Evolutionary conservation across 495 filamentous ascomycete species (phyloP), one percentile per base, ranked within the genome.

Genomic region (Trichoderma orchidacearum): DNA sequence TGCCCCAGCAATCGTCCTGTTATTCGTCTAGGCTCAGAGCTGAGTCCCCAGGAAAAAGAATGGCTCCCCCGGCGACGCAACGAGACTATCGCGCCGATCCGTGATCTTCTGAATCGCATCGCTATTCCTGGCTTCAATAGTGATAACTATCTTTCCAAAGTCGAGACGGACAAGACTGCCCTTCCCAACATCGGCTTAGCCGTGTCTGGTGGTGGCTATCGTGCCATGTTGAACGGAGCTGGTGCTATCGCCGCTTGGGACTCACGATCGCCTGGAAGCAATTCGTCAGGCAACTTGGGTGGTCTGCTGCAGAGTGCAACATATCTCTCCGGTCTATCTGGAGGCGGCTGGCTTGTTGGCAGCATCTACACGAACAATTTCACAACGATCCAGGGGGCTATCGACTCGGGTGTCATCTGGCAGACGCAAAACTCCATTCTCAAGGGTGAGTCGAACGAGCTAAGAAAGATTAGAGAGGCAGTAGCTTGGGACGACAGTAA

Each of bases 301-400:
- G 91, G 91, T 15, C 68, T 96, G 55, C 72, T 96, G 32, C 92
- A 97, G 73, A 76, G 85, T 1, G 70, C 85, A 3, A 96, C 90
- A 0, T 97, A 97, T 66, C 59, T 96, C 15, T 75, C 89, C 17
- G 92, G 89, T 31, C 75, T 96, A 18, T 91, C 86, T 15, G 92
- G 92, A 30, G 93, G 92, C 54, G 80, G 83, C 12, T 97, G 92
- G 92, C 70, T 96, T 11, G 80, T 96, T 11, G 87, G 87, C 6
- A 90, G 85, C 29, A 78, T 97, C 17, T 93, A 82, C 63, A 74
- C 85, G 58, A 97, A 96, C 72, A 97, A 96, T 70, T 97, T 91
- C 72, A 86, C 85, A 30, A 84, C 81, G 15, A 77, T 96, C 38
- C 65, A 79, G 30, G 66, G 80, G 30, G 78, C 77, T 18, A 71